Evolutionary conservation across 2,329 filamentous ascomycete genomes (phyloP).

Genomic region (Helotiales sp.): DNA sequence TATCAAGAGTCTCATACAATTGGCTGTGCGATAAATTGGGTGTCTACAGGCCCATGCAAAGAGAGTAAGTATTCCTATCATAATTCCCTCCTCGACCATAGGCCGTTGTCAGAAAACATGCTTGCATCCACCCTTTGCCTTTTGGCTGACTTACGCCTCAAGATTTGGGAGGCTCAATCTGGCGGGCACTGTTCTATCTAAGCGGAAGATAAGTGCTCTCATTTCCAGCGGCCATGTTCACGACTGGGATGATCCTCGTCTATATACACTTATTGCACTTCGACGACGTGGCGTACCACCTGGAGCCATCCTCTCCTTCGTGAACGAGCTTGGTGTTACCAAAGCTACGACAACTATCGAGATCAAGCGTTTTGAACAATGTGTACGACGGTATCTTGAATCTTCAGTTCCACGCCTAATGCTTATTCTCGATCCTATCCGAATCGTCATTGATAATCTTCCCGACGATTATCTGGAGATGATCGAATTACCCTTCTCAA

Average conservation of each 20-base stretch:
- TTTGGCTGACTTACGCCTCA: too few species aligned
- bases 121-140: too few species aligned
- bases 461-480: slow-evolving; percentile 68
- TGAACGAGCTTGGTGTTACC: slow-evolving; percentile 89
- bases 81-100: too few species aligned
- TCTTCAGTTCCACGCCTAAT: slow-evolving; percentile 84
- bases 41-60: slow-evolving; percentile 90
- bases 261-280: slow-evolving; percentile 85
- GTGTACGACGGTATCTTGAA: slow-evolving; percentile 83
- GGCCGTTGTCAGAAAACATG: too few species aligned
- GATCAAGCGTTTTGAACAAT: slow-evolving; percentile 79
- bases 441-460: slow-evolving; percentile 77
- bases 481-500: slow-evolving; percentile 80
- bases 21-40: slow-evolving; percentile 81
- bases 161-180: slow-evolving; percentile 75
- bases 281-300: slow-evolving; percentile 84
- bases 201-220: slow-evolving; percentile 78
- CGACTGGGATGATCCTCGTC: slow-evolving; percentile 86
- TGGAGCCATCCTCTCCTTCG: slow-evolving; percentile 83
- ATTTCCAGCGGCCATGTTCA: slow-evolving; percentile 75
- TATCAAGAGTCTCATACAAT: slow-evolving; percentile 84
- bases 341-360: slow-evolving; percentile 79
- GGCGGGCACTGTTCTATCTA: slow-evolving; percentile 82
- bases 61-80: too few species aligned
- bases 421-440: slow-evolving; percentile 84